These are phyloP conservation scores for Aspergillus diversus DNA, from an alignment of 495 filamentous ascomycete species.

Conservation along the genomic window DNA sequence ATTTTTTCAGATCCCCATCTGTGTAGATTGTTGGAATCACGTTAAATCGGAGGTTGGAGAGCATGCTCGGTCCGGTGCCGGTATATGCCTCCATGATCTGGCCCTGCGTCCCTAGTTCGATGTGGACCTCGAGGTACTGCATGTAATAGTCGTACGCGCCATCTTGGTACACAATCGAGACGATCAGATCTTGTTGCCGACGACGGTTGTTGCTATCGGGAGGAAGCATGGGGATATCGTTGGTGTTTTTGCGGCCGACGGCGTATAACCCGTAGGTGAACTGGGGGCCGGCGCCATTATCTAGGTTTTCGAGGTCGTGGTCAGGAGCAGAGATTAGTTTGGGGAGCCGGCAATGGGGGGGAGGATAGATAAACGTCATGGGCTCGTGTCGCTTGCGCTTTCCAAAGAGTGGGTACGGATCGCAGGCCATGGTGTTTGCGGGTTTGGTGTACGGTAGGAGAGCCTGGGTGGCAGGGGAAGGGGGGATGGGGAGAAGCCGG, in stretches of 20 bases:
- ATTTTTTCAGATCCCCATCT: background rate
- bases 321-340: background rate
- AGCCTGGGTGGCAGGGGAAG: background rate
- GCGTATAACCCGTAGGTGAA: background rate
- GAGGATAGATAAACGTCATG: background rate
- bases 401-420: background rate
- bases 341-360: conserved; percentile 3
- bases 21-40: conserved; percentile 9
- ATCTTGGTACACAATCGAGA: background rate
- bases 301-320: background rate
- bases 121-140: conserved; percentile 4
- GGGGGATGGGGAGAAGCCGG: background rate
- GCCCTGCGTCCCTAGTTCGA: conserved; percentile 2
- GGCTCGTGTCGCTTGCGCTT: background rate
- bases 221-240: background rate
- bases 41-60: conserved; percentile 32
- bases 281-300: background rate
- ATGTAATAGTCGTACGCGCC: conserved; percentile 9
- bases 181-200: conserved; percentile 8
- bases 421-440: conserved; percentile 4
- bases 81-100: conserved; percentile 10
- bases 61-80: conserved; percentile 25
- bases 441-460: background rate
- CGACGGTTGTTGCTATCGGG: background rate
- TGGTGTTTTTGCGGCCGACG: background rate